A percentile compares a stretch with the other conserved stretches of the same genome.
These are phyloP conservation scores for Phytopythium chamaehyphon DNA, from an alignment of 352 stramenopile species.

Conservation along the genomic window DNA sequence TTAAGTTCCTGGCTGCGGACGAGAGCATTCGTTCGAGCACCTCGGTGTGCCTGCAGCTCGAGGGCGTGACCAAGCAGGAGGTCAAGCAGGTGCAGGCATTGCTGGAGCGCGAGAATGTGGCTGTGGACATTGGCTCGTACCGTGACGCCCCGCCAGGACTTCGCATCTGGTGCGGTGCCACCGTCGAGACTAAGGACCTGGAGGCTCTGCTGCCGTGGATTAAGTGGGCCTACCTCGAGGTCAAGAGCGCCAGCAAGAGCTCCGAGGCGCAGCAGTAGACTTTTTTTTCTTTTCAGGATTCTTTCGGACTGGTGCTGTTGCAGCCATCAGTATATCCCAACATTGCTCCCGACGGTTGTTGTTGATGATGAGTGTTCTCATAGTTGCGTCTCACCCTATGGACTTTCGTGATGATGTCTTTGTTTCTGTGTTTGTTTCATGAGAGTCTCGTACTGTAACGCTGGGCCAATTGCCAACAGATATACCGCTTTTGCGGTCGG, in stretches of 20 bases:
- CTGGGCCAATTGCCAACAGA: too few species aligned
- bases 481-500: too few species aligned
- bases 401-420: too few species aligned
- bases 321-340: too few species aligned
- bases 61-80: slow-evolving; percentile 88
- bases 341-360: too few species aligned
- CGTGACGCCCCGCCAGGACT: slow-evolving; percentile 96
- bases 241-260: slow-evolving; percentile 46
- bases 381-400: too few species aligned
- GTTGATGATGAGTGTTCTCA: too few species aligned
- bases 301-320: too few species aligned
- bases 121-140: slow-evolving; percentile 98
- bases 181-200: slow-evolving; percentile 97
- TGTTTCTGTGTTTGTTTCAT: too few species aligned
- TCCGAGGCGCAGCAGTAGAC: too few species aligned
- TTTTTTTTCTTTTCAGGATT: too few species aligned
- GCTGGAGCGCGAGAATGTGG: slow-evolving; percentile 95
- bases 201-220: slow-evolving; percentile 98
- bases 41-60: slow-evolving; percentile 96
- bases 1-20: slow-evolving; percentile 96
- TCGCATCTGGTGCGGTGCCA: slow-evolving; percentile 99
- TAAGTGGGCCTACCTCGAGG: slow-evolving; percentile 95
- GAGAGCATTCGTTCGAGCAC: slow-evolving; percentile 94
- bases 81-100: slow-evolving; percentile 97
- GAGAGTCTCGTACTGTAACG: too few species aligned